These are phyloP conservation scores for Ceratocystis alfenasii DNA, from an alignment of 2,329 filamentous ascomycete species.

Conservation along the genomic window DNA sequence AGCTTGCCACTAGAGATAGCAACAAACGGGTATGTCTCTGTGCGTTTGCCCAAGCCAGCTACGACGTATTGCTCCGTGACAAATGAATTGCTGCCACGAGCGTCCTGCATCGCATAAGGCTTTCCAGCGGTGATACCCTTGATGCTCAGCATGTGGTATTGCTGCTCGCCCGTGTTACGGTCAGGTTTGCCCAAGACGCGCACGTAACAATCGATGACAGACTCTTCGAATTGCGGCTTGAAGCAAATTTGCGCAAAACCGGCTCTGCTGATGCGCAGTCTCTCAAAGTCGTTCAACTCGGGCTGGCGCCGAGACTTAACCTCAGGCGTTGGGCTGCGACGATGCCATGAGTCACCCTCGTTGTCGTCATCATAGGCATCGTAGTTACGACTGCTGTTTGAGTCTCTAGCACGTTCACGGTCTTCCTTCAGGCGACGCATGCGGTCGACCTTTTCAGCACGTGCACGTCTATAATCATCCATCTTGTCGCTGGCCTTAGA, in stretches of 20 bases:
- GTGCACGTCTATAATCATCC: slow-evolving; percentile 51
- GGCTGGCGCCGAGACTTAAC: slow-evolving; percentile 44
- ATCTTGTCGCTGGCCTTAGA: slow-evolving; percentile 19
- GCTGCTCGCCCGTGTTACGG: slow-evolving; percentile 55
- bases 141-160: slow-evolving; percentile 58
- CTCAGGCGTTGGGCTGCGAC: slow-evolving; percentile 42
- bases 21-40: slow-evolving; percentile 80
- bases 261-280: slow-evolving; percentile 68
- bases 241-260: slow-evolving; percentile 89
- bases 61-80: slow-evolving; percentile 76
- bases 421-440: slow-evolving; percentile 52
- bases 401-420: slow-evolving; percentile 37
- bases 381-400: slow-evolving; percentile 33
- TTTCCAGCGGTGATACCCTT: slow-evolving; percentile 65
- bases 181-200: slow-evolving; percentile 75
- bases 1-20: slow-evolving; percentile 76
- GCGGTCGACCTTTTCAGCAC: slow-evolving; percentile 53
- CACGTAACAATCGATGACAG: slow-evolving; percentile 72
- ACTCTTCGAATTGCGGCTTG: slow-evolving; percentile 75
- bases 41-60: slow-evolving; percentile 68
- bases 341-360: slow-evolving; percentile 67
- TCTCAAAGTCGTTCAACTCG: slow-evolving; percentile 69
- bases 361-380: slow-evolving; percentile 56
- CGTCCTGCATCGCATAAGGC: slow-evolving; percentile 71
- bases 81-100: slow-evolving; percentile 53